These are phyloP conservation scores for Pseudogymnoascus sp. DNA, from an alignment of 2,329 filamentous ascomycete genomes.

Conservation along the genomic window DNA sequence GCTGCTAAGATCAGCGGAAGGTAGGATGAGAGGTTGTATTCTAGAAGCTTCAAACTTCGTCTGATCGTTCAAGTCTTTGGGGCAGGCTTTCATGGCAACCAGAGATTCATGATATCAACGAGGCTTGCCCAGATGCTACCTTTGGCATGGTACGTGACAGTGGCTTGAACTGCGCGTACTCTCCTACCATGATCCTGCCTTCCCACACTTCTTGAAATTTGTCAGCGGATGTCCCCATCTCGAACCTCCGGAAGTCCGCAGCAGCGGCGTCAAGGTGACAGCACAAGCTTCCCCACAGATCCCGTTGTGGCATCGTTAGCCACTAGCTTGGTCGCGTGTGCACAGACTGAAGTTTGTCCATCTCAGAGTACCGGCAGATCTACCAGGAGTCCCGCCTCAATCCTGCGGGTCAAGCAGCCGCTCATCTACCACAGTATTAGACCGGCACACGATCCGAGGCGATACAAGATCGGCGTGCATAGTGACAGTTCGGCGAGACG, in stretches of 20 bases:
- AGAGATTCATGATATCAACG: background rate
- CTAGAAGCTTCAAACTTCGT: background rate
- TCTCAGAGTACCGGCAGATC: background rate
- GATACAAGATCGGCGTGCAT: background rate
- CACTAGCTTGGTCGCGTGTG: background rate
- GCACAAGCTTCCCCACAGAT: background rate
- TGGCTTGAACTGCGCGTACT: background rate
- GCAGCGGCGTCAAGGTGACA: background rate
- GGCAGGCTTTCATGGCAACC: background rate
- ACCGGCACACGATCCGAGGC: background rate
- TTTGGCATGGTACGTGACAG: conserved; percentile 6
- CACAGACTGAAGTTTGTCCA: background rate
- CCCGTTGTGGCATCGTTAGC: background rate
- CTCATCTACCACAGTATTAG: background rate
- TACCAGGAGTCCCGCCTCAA: background rate
- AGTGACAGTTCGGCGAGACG: background rate
- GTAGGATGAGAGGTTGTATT: background rate
- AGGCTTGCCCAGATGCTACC: background rate
- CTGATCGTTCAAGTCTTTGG: background rate
- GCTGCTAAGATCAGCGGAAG: background rate
- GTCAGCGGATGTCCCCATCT: background rate
- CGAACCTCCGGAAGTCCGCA: background rate
- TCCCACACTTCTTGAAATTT: background rate
- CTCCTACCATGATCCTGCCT: background rate
- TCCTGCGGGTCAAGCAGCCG: background rate